Evolutionary conservation across 768 basidiomycete species (phyloP), one percentile per base, ranked within the genome.

Genomic region (Tylopilus balloui): DNA sequence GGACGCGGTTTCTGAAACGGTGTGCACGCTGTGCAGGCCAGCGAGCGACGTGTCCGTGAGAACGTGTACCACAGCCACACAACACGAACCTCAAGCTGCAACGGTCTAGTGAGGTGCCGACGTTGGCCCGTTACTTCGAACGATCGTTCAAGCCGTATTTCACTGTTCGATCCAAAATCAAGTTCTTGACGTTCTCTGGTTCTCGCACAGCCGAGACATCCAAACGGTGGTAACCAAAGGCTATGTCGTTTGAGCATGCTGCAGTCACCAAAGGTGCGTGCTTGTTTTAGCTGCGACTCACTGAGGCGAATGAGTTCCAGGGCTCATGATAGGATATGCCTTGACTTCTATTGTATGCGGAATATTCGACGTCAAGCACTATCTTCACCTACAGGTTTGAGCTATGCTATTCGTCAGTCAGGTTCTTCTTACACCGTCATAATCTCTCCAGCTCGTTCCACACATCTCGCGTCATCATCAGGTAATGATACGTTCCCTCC

Each of bases 401-500:
- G 14, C 43, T 47, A 43, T 47, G 28, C 47, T 34, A 25, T 45
- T n/a, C 34, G 8, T 20, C 41, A 35, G 13, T 39, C 28, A 38
- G 32, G 15, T 14, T 39, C 44, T 32, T 46, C 52, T 53, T 29
- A 57, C 37, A 41, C 2, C 20, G 14, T 19, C 52, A 42, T 61
- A 25, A 21, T 41, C n/a, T 35, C 28, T 36, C 19, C 54, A 92
- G 84, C 78, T 94, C 34, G 79, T 88, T 17, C 93, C 92, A 2
- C 92, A 96, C 64, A 76, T 96, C 41, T 91, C 89, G n/a, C 81
- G 80, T 45, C 80, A 94, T 65, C 87, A 90, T 60, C 92, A 95
- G 76, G 92, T 90, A 71, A 51, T 45, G 50, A 45, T 17, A 42
- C 42, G 24, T 44, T 43, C 42, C 45, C 15, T 25, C 31, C 11